Conservation (phyloP, 345 rosid species). For the Salix suchowensis region DNA sequence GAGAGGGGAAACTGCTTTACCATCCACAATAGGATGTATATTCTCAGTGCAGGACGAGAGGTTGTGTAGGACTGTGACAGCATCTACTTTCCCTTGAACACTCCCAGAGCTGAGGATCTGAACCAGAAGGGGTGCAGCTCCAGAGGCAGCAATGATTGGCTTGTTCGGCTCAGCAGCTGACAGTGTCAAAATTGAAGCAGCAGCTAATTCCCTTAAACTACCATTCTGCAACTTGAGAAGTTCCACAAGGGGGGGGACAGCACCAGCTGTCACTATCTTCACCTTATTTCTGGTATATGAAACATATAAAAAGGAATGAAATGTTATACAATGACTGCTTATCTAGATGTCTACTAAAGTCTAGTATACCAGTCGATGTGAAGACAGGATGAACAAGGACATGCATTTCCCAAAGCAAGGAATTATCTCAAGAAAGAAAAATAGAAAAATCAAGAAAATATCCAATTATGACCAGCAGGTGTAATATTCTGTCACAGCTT, state of each 20-base stretch:
- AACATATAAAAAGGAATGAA: neutral
- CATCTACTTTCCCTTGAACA: conserved; percentile 73
- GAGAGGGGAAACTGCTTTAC: conserved; percentile 58
- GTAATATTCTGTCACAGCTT: neutral
- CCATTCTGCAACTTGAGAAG: conserved; percentile 53
- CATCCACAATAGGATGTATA: conserved; percentile 41
- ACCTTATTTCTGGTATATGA: conserved; percentile 56
- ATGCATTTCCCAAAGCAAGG: neutral
- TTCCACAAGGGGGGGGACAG: conserved; percentile 59
- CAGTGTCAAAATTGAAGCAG: conserved; percentile 73
- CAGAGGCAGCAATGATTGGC: conserved; percentile 51
- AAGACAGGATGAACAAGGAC: neutral
- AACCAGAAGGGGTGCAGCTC: conserved; percentile 58
- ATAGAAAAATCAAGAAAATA: neutral
- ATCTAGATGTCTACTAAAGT: neutral
- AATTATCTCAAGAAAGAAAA: neutral
- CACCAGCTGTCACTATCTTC: conserved; percentile 65
- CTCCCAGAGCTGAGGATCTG: conserved; percentile 68
- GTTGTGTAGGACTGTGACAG: conserved; percentile 69
- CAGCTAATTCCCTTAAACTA: conserved; percentile 54
- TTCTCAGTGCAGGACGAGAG: conserved; percentile 52
- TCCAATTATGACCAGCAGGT: neutral
- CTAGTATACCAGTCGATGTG: neutral
- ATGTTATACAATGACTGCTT: neutral
- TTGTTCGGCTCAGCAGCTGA: conserved; percentile 71